Evolutionary conservation across 495 filamentous ascomycete genomes (phyloP), one percentile per base, ranked within the genome.

Genomic region (Gamarada debralockiae): DNA sequence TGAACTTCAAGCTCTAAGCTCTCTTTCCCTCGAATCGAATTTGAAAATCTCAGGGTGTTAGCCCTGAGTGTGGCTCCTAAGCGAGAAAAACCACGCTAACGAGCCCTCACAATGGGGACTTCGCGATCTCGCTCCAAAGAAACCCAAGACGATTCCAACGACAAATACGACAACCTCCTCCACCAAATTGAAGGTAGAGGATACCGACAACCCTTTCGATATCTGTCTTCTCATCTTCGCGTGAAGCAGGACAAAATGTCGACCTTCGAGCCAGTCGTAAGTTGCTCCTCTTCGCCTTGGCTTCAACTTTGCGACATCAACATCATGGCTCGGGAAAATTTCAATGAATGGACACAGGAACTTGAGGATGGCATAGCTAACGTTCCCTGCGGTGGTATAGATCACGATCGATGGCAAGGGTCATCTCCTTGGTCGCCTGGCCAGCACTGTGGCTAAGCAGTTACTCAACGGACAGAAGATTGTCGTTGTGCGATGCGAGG

Each of bases 401-500:
- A 81, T 96, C 79, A 82, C 93, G 74, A 93, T 97, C 70, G 93
- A 98, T 87, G 93, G 92, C 88, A 98, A 98, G 83, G 93, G 95
- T 78, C 93, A 98, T 79, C 89, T 98, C 70, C 89, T 97, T 73
- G 93, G 93, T 81, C 93, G 93, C 71, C 83, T 98, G 72, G 95
- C 93, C 80, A 93, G 87, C 75, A 97, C 88, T 71, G 92, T 98
- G 67, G 95, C 93, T 70, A 98, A 98, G 83, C 93, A 98, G 82
- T 85, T 98, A 68, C 89, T 98, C 67, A 95, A 89, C 74, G 93
- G 93, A 70, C 95, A 97, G 82, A 96, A 97, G 85, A 92, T 98
- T 74, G 92, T 96, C 58, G 85, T 98, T 57, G 95, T 98, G 71
- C 89, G 93, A 81, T 96, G 89, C 81, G 93, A 98, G 76, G 89